Base-by-base conservation (phyloP, 768 basidiomycete species). In the Boletales sp. region DNA sequence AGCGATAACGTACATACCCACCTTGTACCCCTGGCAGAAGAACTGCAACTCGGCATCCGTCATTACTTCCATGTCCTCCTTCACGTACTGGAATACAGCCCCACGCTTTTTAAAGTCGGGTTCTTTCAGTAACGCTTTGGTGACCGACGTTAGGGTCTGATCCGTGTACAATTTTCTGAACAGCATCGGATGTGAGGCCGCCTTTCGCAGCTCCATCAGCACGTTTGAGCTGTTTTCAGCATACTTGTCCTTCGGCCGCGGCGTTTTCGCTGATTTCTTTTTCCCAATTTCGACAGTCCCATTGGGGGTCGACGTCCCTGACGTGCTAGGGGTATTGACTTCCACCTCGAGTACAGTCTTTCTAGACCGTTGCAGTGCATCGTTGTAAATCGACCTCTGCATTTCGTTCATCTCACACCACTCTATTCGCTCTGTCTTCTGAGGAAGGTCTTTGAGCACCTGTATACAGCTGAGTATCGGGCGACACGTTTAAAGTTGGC, bases 11-110 rank as follows among this genome's bases (percentile, higher is more conserved):
- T 30, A 43, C 4, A 46, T 31, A 37, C 49, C 31, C 15, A 93
- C 93, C 79, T 90, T 92, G 72, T 95, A 95, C 11, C 83, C 82
- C 43, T 79, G 78, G 61, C 87, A 89, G 64, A 94, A 95, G 37
- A 81, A 69, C 61, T 97, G 92, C 32, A 99, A 74, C 70, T 98
- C 97, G 8, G 93, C 87, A 69, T 99, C 97, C 39, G 93, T 95
- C 95, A 98, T 98, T 17, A 97, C 87, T 58, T 89, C 82, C 89
- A 99, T 92, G 68, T 99, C 97, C 67, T 99, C 97, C 64, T 92
- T 90, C 44, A 99, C 92, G 53, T 84, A 81, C 30, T 94, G 82
- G 59, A 83, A 90, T 39, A 89, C 65, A 8, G 87, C 86, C 1
- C 84, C 84, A 14, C 87, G 82, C 66, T 84, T 88, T 70, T 83